These are phyloP conservation scores for Erysiphe pulchra DNA, from an alignment of 2,329 filamentous ascomycete species.

Conservation along the genomic window DNA sequence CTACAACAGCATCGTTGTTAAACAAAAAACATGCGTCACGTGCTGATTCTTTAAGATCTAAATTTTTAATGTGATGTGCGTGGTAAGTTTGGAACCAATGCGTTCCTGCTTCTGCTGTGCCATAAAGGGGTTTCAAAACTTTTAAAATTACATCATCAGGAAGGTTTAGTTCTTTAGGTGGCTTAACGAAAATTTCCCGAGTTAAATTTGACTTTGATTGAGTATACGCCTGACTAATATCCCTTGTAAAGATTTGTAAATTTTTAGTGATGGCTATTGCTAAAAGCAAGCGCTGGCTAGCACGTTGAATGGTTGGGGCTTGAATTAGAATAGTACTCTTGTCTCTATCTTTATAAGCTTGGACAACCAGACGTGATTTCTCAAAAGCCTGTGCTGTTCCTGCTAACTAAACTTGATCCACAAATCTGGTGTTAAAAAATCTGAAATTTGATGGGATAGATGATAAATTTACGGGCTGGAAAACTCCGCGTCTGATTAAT, in stretches of 20 bases:
- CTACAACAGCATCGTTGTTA: no score
- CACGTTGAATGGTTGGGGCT: background rate
- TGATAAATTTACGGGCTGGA: background rate
- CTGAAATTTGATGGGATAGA: background rate
- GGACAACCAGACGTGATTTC: background rate
- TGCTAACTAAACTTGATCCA: background rate
- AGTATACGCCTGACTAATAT: background rate
- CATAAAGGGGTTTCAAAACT: no score
- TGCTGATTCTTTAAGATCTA: no score
- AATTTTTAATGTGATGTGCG: no score
- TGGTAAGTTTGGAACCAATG: no score
- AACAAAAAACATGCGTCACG: no score
- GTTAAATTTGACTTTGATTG: background rate
- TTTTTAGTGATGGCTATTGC: background rate
- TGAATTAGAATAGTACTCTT: background rate
- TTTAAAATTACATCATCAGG: background rate
- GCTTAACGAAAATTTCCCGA: no score
- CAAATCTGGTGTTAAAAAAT: background rate
- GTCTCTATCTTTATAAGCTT: background rate
- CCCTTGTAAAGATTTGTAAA: background rate
- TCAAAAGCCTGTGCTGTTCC: background rate
- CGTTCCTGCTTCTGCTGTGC: no score
- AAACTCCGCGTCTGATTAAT: background rate
- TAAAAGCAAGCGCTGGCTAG: background rate
- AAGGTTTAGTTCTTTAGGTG: background rate